Evolutionary conservation across 495 filamentous ascomycete species (phyloP).

Genomic region (Lophiostoma macrostomum): DNA sequence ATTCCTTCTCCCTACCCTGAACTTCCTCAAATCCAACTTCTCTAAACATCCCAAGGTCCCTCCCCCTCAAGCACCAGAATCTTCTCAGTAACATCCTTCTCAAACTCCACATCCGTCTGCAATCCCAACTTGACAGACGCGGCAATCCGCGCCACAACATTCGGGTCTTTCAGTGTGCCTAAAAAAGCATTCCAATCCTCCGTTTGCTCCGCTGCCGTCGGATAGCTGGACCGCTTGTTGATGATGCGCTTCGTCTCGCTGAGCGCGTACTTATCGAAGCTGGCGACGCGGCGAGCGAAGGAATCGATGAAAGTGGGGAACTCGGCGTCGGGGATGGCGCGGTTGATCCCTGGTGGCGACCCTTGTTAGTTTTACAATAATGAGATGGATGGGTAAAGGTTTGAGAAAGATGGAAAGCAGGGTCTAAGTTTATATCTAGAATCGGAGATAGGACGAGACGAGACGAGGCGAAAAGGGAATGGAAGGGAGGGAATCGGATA

Average conservation of each 20-base stretch:
- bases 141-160: not conserved
- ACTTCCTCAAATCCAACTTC: too few relatives aligned
- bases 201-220: not conserved
- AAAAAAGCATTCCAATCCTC: not conserved
- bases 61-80: not conserved
- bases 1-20: too few relatives aligned
- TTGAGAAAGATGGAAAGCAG: too few relatives aligned
- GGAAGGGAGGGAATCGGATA: not conserved
- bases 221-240: not conserved
- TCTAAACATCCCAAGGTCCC: constrained; percentile 6
- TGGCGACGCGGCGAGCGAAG: not conserved
- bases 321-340: not conserved
- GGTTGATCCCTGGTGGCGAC: not conserved
- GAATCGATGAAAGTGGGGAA: not conserved
- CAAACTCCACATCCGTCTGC: not conserved
- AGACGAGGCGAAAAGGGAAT: too few relatives aligned
- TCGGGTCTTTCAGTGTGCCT: not conserved
- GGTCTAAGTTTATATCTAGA: too few relatives aligned
- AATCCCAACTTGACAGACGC: not conserved
- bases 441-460: too few relatives aligned
- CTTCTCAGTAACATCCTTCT: not conserved
- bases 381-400: too few relatives aligned
- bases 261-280: not conserved
- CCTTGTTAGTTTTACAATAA: too few relatives aligned
- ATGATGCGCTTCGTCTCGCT: not conserved